phyloP scores from a whole-genome alignment of 495 filamentous ascomycete genomes.

The Patellaria atrata region DNA sequence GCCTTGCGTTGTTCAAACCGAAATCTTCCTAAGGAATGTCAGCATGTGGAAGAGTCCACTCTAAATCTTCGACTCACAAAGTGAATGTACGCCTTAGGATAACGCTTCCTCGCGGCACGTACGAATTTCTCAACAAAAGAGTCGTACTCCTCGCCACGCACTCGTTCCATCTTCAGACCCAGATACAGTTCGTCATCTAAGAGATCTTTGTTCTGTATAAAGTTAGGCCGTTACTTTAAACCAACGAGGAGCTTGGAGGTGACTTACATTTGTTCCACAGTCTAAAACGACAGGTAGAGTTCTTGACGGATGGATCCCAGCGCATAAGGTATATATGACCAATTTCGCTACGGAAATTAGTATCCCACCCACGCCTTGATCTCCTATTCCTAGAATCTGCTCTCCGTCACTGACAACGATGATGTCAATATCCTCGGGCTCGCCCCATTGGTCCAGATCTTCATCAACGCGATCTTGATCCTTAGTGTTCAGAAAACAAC shows the following conservation, averaged over 20 bases:
- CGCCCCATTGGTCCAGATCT: slow-evolving; percentile 52
- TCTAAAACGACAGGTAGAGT: slow-evolving; percentile 77
- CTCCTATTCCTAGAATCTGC: slow-evolving; percentile 78
- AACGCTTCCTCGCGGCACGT: slow-evolving; percentile 46
- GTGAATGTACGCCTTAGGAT: slow-evolving; percentile 71
- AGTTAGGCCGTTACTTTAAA: slow-evolving; percentile 13
- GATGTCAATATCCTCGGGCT: slow-evolving; percentile 65
- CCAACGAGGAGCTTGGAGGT: background rate
- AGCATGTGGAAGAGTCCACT: background rate
- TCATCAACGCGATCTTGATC: slow-evolving; percentile 44
- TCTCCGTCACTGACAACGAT: slow-evolving; percentile 77
- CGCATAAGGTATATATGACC: slow-evolving; percentile 68
- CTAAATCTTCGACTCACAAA: slow-evolving; percentile 38
- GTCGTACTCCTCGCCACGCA: slow-evolving; percentile 63
- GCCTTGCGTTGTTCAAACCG: slow-evolving; percentile 41
- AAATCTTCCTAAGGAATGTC: slow-evolving; percentile 35
- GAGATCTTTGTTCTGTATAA: slow-evolving; percentile 49
- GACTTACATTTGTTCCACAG: slow-evolving; percentile 58
- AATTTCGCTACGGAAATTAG: slow-evolving; percentile 76
- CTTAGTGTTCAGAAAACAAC: slow-evolving; percentile 51
- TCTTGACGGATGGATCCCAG: slow-evolving; percentile 67
- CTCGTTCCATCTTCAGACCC: slow-evolving; percentile 51
- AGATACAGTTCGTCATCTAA: slow-evolving; percentile 73
- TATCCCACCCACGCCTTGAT: slow-evolving; percentile 82
- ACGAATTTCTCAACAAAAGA: slow-evolving; percentile 65